A percentile compares a stretch with the other conserved stretches of the same genome.
Evolutionary conservation across 805 yeast genomes (phyloP).

Genomic region (Blastobotrys parvus): DNA sequence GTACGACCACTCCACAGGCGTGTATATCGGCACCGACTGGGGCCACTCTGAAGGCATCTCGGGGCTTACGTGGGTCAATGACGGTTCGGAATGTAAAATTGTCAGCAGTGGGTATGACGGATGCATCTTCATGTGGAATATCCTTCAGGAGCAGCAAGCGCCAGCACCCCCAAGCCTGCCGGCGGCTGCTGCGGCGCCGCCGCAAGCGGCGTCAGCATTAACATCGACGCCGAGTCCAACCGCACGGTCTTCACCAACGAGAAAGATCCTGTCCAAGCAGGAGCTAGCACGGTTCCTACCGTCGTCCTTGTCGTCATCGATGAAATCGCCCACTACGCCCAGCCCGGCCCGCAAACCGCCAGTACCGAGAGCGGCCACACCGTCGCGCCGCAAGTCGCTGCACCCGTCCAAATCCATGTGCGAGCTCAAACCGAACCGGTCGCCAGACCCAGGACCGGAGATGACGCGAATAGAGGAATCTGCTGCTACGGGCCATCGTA

Average conservation of each 20-base stretch:
- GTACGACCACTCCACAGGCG: conserved; percentile 40
- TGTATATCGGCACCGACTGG: conserved; percentile 44
- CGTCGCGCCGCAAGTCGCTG: neutral
- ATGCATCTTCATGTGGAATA: conserved; percentile 20
- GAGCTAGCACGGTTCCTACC: conserved; percentile 14
- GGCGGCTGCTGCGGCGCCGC: neutral
- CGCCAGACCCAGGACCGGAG: neutral
- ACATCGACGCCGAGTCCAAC: neutral
- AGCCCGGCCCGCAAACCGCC: neutral
- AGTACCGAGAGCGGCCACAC: neutral
- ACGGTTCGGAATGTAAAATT: conserved; percentile 3
- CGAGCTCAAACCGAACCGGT: conserved; percentile 6
- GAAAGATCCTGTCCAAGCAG: conserved; percentile 17
- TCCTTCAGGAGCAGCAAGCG: neutral
- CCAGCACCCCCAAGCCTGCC: neutral
- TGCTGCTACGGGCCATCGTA: neutral
- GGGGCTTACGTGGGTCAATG: conserved; percentile 28
- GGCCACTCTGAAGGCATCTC: conserved; percentile 50
- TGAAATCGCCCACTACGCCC: neutral
- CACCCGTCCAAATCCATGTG: conserved; percentile 7
- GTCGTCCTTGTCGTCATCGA: conserved; percentile 3
- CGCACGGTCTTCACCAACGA: conserved; percentile 10
- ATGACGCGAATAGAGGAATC: too few species aligned
- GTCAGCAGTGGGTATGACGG: conserved; percentile 23
- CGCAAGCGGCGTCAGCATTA: neutral